Base-by-base conservation (phyloP, 1,284 basidiomycete species). In the Cystobasidium sp. region DNA sequence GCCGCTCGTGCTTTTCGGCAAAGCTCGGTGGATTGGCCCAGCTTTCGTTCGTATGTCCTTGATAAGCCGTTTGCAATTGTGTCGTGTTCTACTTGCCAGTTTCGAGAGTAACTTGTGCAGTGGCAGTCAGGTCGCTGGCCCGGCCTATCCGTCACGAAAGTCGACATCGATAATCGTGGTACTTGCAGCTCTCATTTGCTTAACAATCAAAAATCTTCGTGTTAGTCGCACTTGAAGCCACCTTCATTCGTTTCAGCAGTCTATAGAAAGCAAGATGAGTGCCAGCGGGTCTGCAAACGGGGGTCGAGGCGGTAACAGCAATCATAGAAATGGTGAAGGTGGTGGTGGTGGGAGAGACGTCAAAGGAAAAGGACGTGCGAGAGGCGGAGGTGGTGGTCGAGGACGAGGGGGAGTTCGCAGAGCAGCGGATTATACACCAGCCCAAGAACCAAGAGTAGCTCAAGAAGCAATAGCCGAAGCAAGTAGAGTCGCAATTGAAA, bases 341-440 rank as follows among this genome's bases (percentile, higher is more conserved):
- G 47, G 9, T 53, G 64, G 49, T 1, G 37, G 63, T 5, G 56
- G 56, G 24, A 37, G 44, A 58, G 68, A 47, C 56, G 51, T 12
- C 46, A 69, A 69, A 51, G 67, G 67, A 41, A 69, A 69, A 69
- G 67, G 67, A 20, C 68, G 68, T 20, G 58, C 58, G 43, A 58
- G 68, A 64, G 58, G 68, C 20, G 39, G 53, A 44, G 68, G 55
- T 39, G 47, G 68, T 20, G 67, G 55, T 53, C 53, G 68, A 10
- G 39, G 64, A 37, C 46, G 37, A 39, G 44, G 66, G 22, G 39
- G 63, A 8, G 58, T 62, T 18, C 65, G 72, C 8, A 41, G 52
- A 31, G 72, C 66, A 16, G 70, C 70, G 47, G 70, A 73, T 46
- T 73, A 73, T 39, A 73, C 70, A 12, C 70, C 70, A 31, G 63